Evolutionary conservation across 208 protist species (phyloP).

Genomic region (Wallacemonas sp.): DNA sequence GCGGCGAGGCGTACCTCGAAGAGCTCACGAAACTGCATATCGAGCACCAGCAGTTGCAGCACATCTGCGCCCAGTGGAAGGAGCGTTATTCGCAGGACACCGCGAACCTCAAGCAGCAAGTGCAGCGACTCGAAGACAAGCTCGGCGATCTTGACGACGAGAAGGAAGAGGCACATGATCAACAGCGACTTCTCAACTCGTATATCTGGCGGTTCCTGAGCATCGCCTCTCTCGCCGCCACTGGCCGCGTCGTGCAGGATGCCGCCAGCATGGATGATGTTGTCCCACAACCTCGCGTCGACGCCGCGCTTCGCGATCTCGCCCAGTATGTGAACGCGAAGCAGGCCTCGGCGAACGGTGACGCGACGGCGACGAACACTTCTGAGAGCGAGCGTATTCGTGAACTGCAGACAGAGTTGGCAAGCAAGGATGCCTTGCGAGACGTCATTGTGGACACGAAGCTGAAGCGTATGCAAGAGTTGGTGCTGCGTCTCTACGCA

Average conservation of each 20-base stretch:
- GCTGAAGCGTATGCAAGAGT: slow-evolving; percentile 83
- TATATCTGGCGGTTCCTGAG: slow-evolving; percentile 64
- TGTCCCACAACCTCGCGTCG: slow-evolving; percentile 32
- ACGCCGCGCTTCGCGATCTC: slow-evolving; percentile 41
- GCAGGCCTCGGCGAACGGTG: neutral
- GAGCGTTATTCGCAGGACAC: slow-evolving; percentile 31
- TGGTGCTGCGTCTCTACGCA: slow-evolving; percentile 62
- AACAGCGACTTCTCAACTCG: slow-evolving; percentile 46
- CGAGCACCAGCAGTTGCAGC: slow-evolving; percentile 62
- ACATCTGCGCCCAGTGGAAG: slow-evolving; percentile 40
- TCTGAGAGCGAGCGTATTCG: slow-evolving; percentile 40
- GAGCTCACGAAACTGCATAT: slow-evolving; percentile 66
- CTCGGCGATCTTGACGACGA: slow-evolving; percentile 57
- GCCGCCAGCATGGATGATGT: slow-evolving; percentile 14
- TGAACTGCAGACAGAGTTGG: slow-evolving; percentile 38
- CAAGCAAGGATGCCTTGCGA: slow-evolving; percentile 62
- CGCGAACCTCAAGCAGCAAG: slow-evolving; percentile 15
- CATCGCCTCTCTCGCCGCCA: slow-evolving; percentile 39
- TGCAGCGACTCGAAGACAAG: slow-evolving; percentile 25
- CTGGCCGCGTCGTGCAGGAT: slow-evolving; percentile 6
- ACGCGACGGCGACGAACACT: neutral
- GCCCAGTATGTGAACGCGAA: slow-evolving; percentile 16
- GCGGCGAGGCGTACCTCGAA: slow-evolving; percentile 40
- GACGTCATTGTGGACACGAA: slow-evolving; percentile 85
- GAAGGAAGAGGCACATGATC: slow-evolving; percentile 46